These are phyloP conservation scores for Hypoxylon sp. DNA, from an alignment of 2,329 filamentous ascomycete species.

Conservation along the genomic window DNA sequence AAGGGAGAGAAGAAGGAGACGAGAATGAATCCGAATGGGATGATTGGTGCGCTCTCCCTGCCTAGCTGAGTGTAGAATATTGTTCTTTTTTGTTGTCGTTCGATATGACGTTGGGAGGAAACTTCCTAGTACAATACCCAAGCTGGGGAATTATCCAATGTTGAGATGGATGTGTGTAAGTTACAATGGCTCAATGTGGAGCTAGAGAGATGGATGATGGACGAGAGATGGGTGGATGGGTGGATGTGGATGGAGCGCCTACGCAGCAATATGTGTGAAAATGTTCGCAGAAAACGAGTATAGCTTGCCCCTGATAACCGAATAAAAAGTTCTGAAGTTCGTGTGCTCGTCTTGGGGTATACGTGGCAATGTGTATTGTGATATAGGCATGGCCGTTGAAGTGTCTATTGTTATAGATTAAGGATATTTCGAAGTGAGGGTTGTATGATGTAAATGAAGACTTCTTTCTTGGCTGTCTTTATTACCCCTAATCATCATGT, in stretches of 20 bases:
- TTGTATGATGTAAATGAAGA: too few species aligned
- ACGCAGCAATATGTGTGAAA: conserved; percentile 8
- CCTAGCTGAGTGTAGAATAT: conserved; percentile 16
- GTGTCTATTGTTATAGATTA: too few species aligned
- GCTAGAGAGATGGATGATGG: neutral
- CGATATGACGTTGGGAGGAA: conserved; percentile 2
- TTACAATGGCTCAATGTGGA: conserved; percentile 6
- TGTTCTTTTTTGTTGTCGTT: conserved; percentile 22
- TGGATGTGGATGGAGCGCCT: neutral
- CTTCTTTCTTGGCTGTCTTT: too few species aligned
- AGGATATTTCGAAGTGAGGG: too few species aligned
- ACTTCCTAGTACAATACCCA: conserved; percentile 36
- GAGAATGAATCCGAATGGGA: neutral
- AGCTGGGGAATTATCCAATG: conserved; percentile 26
- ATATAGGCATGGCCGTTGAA: too few species aligned
- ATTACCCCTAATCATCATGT: too few species aligned
- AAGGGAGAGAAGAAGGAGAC: conserved; percentile 4
- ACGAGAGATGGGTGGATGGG: conserved; percentile 5
- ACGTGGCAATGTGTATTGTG: too few species aligned
- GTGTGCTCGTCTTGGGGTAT: neutral
- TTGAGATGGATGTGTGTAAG: conserved; percentile 18
- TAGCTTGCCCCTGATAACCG: neutral
- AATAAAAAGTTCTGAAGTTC: conserved; percentile 31
- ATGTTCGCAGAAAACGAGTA: conserved; percentile 4
- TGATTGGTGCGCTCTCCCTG: conserved; percentile 6